Percentiles rank a stretch among this genome's conserved stretches.
Conservation (phyloP, 164 flowering plant genomes). For the Paratinospora sagittata region DNA sequence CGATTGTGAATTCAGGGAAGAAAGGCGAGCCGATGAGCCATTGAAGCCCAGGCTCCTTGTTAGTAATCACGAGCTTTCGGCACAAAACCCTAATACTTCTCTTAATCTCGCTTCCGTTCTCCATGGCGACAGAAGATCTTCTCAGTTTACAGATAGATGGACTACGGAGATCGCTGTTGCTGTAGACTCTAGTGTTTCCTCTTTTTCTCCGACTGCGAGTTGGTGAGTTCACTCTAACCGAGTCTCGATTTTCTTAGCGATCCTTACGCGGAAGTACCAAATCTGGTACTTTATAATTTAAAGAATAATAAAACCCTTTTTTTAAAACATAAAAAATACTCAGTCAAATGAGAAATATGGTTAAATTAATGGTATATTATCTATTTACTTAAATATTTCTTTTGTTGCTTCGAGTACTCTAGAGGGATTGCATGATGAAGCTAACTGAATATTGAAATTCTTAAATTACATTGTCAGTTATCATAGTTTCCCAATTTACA, state of each 20-base stretch:
- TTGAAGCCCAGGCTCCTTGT: slow-evolving; percentile 40
- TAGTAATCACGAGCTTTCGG: slow-evolving; percentile 17
- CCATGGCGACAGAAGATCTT: slow-evolving; percentile 6
- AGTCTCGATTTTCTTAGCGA: neutral
- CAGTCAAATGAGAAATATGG: no score
- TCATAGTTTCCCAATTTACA: slow-evolving; percentile 3
- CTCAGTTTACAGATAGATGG: no score
- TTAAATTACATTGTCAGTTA: neutral
- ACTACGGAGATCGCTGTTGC: no score
- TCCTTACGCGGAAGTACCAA: neutral
- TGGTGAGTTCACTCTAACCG: neutral
- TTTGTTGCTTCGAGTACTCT: no score
- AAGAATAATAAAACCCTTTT: no score
- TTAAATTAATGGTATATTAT: no score
- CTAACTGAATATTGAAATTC: neutral
- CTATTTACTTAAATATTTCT: no score
- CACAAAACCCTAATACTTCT: slow-evolving; percentile 22
- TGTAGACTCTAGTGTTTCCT: neutral
- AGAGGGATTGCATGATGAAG: neutral
- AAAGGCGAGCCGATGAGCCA: slow-evolving; percentile 93
- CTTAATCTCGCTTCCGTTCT: slow-evolving; percentile 8
- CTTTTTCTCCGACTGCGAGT: neutral
- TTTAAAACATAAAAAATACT: no score
- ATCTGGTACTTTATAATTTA: no score
- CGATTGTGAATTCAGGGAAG: slow-evolving; percentile 50